These are phyloP conservation scores for Euphorbia celastroides DNA, from an alignment of 441 rosid genomes.

Conservation along the genomic window DNA sequence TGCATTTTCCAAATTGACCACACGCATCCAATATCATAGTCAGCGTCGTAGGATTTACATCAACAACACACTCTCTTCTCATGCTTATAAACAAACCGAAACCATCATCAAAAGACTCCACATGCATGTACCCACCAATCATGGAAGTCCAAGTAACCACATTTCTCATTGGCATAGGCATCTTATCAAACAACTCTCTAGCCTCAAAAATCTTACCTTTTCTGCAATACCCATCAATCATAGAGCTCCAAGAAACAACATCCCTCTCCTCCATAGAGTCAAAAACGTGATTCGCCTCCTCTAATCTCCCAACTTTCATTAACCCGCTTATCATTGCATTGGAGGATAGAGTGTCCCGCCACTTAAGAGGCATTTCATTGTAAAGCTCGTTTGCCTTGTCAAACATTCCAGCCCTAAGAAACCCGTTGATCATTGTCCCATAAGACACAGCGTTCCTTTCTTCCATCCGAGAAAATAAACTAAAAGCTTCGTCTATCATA, in stretches of 20 bases:
- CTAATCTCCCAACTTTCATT: slow-evolving; percentile 42
- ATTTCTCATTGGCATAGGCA: slow-evolving; percentile 55
- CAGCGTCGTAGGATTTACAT: slow-evolving; percentile 46
- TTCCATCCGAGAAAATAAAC: slow-evolving; percentile 39
- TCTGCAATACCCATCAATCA: slow-evolving; percentile 74
- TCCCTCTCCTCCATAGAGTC: slow-evolving; percentile 49
- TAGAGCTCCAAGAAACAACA: slow-evolving; percentile 59
- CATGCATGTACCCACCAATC: slow-evolving; percentile 67
- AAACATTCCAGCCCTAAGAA: slow-evolving; percentile 46
- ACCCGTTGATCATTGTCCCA: slow-evolving; percentile 66
- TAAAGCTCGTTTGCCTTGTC: slow-evolving; percentile 45
- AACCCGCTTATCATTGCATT: slow-evolving; percentile 62
- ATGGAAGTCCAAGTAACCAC: slow-evolving; percentile 75
- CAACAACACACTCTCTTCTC: slow-evolving; percentile 45
- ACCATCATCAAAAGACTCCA: slow-evolving; percentile 47
- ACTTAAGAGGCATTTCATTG: slow-evolving; percentile 31
- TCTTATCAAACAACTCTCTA: slow-evolving; percentile 41
- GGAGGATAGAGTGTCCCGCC: slow-evolving; percentile 62
- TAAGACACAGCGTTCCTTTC: slow-evolving; percentile 50
- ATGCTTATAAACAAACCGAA: slow-evolving; percentile 48
- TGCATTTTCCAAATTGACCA: slow-evolving; percentile 30
- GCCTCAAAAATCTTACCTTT: slow-evolving; percentile 45
- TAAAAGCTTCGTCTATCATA: slow-evolving; percentile 33
- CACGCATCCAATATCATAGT: slow-evolving; percentile 60
- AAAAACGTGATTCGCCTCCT: slow-evolving; percentile 50